These are phyloP conservation scores for Mycena metata DNA, from an alignment of 768 basidiomycete genomes.

Conservation along the genomic window DNA sequence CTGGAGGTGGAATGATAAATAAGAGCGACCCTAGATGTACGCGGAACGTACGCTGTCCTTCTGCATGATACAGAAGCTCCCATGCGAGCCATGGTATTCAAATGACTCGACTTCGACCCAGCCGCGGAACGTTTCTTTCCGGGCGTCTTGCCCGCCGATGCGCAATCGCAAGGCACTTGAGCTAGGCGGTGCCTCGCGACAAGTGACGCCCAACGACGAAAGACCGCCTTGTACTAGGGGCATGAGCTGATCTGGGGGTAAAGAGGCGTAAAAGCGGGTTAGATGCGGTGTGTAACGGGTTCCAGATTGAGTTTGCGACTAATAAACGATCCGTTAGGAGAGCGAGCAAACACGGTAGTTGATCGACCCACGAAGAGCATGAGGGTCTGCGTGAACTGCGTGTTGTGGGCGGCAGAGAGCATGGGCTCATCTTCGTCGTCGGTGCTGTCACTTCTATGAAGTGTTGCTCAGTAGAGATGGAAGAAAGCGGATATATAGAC, in stretches of 20 bases:
- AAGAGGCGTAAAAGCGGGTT: constrained; percentile 83
- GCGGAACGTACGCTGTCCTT: constrained; percentile 70
- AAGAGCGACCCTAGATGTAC: constrained; percentile 4
- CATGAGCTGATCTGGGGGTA: constrained; percentile 67
- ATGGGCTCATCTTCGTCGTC: constrained; percentile 75
- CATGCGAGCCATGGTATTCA: constrained; percentile 58
- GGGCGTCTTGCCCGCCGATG: constrained; percentile 77
- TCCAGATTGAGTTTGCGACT: constrained; percentile 90
- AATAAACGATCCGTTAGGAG: neutral
- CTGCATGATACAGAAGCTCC: constrained; percentile 79
- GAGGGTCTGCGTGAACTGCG: constrained; percentile 85
- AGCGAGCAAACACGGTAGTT: neutral
- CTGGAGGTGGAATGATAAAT: constrained; percentile 49
- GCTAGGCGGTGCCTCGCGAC: constrained; percentile 54
- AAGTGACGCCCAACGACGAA: constrained; percentile 61
- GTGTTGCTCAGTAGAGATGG: neutral
- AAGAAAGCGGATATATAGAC: neutral
- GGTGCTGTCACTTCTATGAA: constrained; percentile 39
- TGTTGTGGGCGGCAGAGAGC: constrained; percentile 65
- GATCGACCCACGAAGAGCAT: constrained; percentile 81
- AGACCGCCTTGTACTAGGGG: constrained; percentile 69
- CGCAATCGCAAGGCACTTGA: constrained; percentile 55
- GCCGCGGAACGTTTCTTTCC: constrained; percentile 78
- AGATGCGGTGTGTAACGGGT: constrained; percentile 79
- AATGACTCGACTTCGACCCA: constrained; percentile 82